Evolutionary conservation across 805 yeast genomes (phyloP).

Genomic region (Barnettozyma vustinii): DNA sequence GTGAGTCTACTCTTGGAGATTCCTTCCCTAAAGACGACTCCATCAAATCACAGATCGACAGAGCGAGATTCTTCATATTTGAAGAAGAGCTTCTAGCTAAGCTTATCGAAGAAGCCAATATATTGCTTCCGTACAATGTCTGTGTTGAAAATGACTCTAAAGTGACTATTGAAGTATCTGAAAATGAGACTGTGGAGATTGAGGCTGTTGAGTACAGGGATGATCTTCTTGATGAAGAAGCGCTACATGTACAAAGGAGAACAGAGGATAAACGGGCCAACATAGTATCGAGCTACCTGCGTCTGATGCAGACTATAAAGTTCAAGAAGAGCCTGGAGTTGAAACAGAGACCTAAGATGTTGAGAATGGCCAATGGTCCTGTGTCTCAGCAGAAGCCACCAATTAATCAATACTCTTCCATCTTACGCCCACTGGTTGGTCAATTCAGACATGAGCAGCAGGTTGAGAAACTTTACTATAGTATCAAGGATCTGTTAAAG

Average conservation of each 20-base stretch:
- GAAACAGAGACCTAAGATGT: constrained; percentile 19
- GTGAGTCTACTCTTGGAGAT: constrained; percentile 39
- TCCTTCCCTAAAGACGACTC: constrained; percentile 26
- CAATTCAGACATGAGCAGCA: constrained; percentile 49
- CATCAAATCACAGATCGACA: constrained; percentile 53
- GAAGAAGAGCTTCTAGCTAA: constrained; percentile 87
- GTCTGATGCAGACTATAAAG: constrained; percentile 32
- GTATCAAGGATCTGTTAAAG: constrained; percentile 13
- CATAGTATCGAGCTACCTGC: constrained; percentile 27
- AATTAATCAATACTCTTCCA: constrained; percentile 37
- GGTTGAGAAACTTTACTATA: constrained; percentile 22
- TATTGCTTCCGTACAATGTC: constrained; percentile 64
- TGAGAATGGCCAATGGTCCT: constrained; percentile 8
- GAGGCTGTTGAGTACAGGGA: constrained; percentile 48
- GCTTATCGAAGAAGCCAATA: constrained; percentile 68
- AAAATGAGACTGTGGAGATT: constrained; percentile 64
- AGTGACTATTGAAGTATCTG: constrained; percentile 52
- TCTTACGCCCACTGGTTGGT: constrained; percentile 54
- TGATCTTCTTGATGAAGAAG: constrained; percentile 30
- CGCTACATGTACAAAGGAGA: constrained; percentile 25
- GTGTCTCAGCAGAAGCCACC: constrained; percentile 4
- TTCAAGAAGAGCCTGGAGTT: constrained; percentile 33
- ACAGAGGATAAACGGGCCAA: constrained; percentile 34
- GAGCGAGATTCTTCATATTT: constrained; percentile 69
- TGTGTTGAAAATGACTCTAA: constrained; percentile 56